These are phyloP conservation scores for Candida tetrigidarum DNA, from an alignment of 1,139 yeast species.

Conservation along the genomic window DNA sequence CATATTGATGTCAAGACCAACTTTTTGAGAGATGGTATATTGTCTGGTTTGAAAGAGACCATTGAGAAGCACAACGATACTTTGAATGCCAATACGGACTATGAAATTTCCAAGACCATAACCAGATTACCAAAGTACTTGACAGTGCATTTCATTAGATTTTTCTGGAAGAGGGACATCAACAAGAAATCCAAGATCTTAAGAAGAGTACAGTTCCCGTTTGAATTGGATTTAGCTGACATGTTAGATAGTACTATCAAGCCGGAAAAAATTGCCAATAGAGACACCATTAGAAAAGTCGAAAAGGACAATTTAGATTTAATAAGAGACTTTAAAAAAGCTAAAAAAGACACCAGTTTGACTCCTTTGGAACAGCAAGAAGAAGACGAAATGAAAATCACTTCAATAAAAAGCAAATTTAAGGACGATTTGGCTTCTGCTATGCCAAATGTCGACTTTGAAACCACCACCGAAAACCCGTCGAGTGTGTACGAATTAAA, in stretches of 20 bases:
- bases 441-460: constrained; percentile 37
- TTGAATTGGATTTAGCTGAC: constrained; percentile 87
- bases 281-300: constrained; percentile 78
- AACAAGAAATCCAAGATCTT: constrained; percentile 90
- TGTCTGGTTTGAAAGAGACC: constrained; percentile 73
- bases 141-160: constrained; percentile 91
- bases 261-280: constrained; percentile 63
- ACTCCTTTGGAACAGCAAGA: constrained; percentile 47
- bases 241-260: constrained; percentile 78
- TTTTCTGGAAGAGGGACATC: constrained; percentile 94
- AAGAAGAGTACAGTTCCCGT: constrained; percentile 94
- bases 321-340: constrained; percentile 74
- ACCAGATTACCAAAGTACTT: constrained; percentile 85
- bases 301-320: constrained; percentile 79
- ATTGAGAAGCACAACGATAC: constrained; percentile 78
- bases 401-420: constrained; percentile 50
- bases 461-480: constrained; percentile 72
- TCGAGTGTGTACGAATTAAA: constrained; percentile 83
- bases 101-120: constrained; percentile 69
- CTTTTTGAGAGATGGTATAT: constrained; percentile 84
- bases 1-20: constrained; percentile 88
- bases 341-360: constrained; percentile 49
- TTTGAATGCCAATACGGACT: constrained; percentile 71
- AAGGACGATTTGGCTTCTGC: constrained; percentile 43
- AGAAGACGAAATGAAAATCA: constrained; percentile 51